A percentile compares a stretch with the other conserved stretches of the same genome.
Conservation (phyloP, 495 filamentous ascomycete species). For the Parmelia sp. region DNA sequence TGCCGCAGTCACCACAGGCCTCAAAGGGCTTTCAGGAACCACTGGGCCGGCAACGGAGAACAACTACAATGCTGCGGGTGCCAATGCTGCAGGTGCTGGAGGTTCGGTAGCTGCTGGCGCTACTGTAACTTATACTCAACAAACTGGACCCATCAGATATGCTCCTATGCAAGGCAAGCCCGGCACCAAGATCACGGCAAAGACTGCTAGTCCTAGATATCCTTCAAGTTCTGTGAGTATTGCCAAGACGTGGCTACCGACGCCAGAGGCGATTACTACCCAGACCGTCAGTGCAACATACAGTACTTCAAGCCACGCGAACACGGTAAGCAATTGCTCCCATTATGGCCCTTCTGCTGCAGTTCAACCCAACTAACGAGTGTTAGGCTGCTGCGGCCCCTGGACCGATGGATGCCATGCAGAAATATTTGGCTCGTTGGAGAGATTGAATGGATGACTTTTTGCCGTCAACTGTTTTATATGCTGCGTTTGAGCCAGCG, state of each 20-base stretch:
- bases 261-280: conserved; percentile 53
- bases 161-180: conserved; percentile 68
- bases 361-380: conserved; percentile 19
- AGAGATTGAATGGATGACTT: conserved; percentile 40
- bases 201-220: conserved; percentile 48
- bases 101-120: conserved; percentile 31
- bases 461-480: background rate
- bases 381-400: conserved; percentile 42
- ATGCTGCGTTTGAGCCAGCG: conserved; percentile 16
- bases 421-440: conserved; percentile 52
- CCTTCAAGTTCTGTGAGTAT: conserved; percentile 57
- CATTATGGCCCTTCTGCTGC: background rate
- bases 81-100: conserved; percentile 14
- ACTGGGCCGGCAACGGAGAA: conserved; percentile 39
- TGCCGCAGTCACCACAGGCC: conserved; percentile 36
- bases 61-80: conserved; percentile 28
- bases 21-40: conserved; percentile 41
- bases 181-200: conserved; percentile 56
- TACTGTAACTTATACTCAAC: conserved; percentile 52
- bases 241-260: conserved; percentile 51
- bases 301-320: conserved; percentile 50
- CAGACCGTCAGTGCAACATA: conserved; percentile 54
- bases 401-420: conserved; percentile 49
- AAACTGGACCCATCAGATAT: conserved; percentile 60
- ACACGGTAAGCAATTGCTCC: conserved; percentile 50